Evolutionary conservation across 139 green algal species (phyloP).

Genomic region (Pycnococcus provasolii): DNA sequence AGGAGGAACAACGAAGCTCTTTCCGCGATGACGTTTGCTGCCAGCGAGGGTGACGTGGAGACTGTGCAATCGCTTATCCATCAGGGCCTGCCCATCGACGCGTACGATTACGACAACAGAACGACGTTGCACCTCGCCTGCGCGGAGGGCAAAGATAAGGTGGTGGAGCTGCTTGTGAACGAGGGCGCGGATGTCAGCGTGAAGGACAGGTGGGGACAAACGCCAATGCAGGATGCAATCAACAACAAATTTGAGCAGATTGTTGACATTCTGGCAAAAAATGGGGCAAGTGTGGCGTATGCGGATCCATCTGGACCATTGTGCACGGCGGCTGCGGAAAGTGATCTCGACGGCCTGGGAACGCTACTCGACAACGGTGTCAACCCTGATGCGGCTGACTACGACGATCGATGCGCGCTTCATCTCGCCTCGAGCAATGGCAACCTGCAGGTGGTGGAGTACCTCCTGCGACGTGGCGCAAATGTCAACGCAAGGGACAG

Average conservation of each 20-base stretch:
- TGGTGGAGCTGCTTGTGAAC: conserved; percentile 34
- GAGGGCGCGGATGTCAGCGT: conserved; percentile 31
- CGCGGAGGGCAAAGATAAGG: conserved; percentile 27
- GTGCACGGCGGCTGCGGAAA: conserved; percentile 18
- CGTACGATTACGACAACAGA: conserved; percentile 30
- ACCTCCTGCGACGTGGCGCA: conserved; percentile 19
- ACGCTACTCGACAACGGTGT: conserved; percentile 27
- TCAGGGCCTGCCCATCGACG: conserved; percentile 29
- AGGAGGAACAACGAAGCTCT: conserved; percentile 28
- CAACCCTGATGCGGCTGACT: conserved; percentile 24
- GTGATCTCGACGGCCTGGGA: conserved; percentile 21
- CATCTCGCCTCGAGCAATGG: conserved; percentile 27
- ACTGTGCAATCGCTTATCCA: conserved; percentile 30
- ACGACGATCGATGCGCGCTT: conserved; percentile 28
- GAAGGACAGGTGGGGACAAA: conserved; percentile 23
- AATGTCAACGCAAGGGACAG: conserved; percentile 29
- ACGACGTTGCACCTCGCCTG: conserved; percentile 37
- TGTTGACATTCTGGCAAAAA: not conserved
- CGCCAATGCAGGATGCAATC: conserved; percentile 18
- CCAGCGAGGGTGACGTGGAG: conserved; percentile 31
- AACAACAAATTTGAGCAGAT: not conserved
- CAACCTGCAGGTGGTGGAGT: conserved; percentile 29
- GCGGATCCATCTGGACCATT: not conserved
- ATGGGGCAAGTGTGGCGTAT: not conserved
- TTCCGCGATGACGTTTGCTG: conserved; percentile 28